Evolutionary conservation across 805 yeast genomes (phyloP).

Genomic region (Wickerhamomyces chambardii): DNA sequence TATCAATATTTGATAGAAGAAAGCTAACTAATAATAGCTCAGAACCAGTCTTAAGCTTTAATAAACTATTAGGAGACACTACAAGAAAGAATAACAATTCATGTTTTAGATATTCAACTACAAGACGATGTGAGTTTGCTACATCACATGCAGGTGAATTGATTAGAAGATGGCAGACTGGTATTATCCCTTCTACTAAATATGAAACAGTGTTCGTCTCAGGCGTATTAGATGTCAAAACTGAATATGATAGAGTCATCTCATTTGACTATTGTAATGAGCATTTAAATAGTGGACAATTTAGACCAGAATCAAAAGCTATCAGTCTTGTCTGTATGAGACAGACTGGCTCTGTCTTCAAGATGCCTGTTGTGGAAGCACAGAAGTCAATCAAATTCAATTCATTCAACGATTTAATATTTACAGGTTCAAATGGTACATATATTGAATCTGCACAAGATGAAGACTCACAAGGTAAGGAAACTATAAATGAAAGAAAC

Average conservation of each 20-base stretch:
- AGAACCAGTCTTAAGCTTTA: constrained; percentile 50
- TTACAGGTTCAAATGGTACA: constrained; percentile 52
- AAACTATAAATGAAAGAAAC: constrained; percentile 6
- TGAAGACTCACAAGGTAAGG: constrained; percentile 19
- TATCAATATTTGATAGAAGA: constrained; percentile 78
- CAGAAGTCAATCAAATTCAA: constrained; percentile 56
- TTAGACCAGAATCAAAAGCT: constrained; percentile 47
- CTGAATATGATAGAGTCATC: constrained; percentile 74
- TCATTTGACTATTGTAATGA: constrained; percentile 60
- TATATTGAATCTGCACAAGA: constrained; percentile 23
- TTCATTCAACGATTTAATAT: constrained; percentile 55
- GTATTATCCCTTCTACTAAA: constrained; percentile 35
- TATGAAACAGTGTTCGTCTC: constrained; percentile 65
- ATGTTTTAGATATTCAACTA: constrained; percentile 61
- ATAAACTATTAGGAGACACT: constrained; percentile 52
- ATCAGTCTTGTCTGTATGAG: constrained; percentile 79
- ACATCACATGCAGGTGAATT: constrained; percentile 73
- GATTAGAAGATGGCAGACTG: constrained; percentile 75
- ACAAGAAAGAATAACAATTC: constrained; percentile 51
- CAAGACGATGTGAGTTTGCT: constrained; percentile 63
- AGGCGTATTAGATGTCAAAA: constrained; percentile 61
- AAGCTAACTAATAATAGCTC: constrained; percentile 38
- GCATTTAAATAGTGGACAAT: constrained; percentile 2
- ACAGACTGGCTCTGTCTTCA: constrained; percentile 80
- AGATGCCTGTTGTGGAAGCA: constrained; percentile 66